Percentiles rank a stretch among this genome's conserved stretches.
Conservation (phyloP, 208 protist species). For the Leishmania tarentolae region DNA sequence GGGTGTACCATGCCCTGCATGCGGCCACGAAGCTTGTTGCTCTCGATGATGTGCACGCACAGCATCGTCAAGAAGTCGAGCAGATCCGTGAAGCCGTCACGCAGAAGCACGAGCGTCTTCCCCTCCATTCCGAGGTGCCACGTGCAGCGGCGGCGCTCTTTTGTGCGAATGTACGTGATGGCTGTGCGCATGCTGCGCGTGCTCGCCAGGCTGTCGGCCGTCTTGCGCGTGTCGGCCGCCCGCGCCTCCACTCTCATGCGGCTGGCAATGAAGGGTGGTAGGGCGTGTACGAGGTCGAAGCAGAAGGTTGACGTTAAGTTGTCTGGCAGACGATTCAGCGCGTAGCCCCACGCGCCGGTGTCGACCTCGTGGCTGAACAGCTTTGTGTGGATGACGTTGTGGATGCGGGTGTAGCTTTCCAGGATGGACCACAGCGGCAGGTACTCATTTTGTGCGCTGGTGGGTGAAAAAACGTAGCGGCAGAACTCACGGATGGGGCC, state of each 20-base stretch:
- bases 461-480: slow-evolving; percentile 75
- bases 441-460: slow-evolving; percentile 75
- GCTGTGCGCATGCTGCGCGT: slow-evolving; percentile 38
- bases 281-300: slow-evolving; percentile 79
- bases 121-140: slow-evolving; percentile 88
- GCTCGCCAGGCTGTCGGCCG: slow-evolving; percentile 21
- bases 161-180: slow-evolving; percentile 76
- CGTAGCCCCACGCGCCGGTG: slow-evolving; percentile 88
- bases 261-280: slow-evolving; percentile 81
- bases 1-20: slow-evolving; percentile 86
- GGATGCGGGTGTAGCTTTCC: slow-evolving; percentile 76
- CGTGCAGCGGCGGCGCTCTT: slow-evolving; percentile 84
- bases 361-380: slow-evolving; percentile 74
- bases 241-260: slow-evolving; percentile 73
- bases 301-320: slow-evolving; percentile 86
- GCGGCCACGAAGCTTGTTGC: slow-evolving; percentile 84
- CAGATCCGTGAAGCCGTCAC: slow-evolving; percentile 87
- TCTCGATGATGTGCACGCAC: slow-evolving; percentile 91
- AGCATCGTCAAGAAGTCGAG: slow-evolving; percentile 90
- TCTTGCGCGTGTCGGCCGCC: slow-evolving; percentile 66
- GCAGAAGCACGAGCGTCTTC: slow-evolving; percentile 85
- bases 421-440: slow-evolving; percentile 82
- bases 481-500: slow-evolving; percentile 77
- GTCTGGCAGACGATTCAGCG: slow-evolving; percentile 72
- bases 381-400: slow-evolving; percentile 90